Evolutionary conservation across 257 asterid genomes (phyloP).

Genomic region (Verbena officinalis): DNA sequence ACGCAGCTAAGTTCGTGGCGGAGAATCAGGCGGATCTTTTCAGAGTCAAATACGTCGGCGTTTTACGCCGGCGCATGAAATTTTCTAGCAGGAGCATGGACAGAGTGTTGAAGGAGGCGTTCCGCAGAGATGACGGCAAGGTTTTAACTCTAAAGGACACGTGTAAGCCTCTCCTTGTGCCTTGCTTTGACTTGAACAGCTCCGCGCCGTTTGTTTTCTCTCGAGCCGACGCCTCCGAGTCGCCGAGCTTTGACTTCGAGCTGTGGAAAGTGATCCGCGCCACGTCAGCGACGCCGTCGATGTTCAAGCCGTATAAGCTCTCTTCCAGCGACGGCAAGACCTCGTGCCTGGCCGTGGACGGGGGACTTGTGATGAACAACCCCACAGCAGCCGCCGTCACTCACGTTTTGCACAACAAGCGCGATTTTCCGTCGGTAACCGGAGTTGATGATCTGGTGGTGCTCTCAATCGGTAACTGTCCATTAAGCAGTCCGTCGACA

Average conservation of each 20-base stretch:
- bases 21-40: constrained; percentile 53
- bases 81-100: constrained; percentile 73
- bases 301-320: constrained; percentile 78
- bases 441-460: constrained; percentile 84
- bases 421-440: constrained; percentile 81
- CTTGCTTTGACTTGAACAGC: constrained; percentile 81
- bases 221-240: constrained; percentile 88
- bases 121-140: constrained; percentile 63
- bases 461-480: constrained; percentile 84
- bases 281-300: constrained; percentile 78
- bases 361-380: constrained; percentile 96
- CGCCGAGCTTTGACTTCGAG: constrained; percentile 85
- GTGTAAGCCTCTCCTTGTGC: constrained; percentile 82
- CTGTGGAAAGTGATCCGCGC: constrained; percentile 96
- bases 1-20: constrained; percentile 55
- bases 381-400: constrained; percentile 97
- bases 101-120: constrained; percentile 58
- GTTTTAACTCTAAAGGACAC: constrained; percentile 70
- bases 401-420: constrained; percentile 91
- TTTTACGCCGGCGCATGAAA: constrained; percentile 52
- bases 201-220: constrained; percentile 96
- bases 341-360: constrained; percentile 82
- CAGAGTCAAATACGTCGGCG: constrained; percentile 39
- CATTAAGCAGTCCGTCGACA: constrained; percentile 40
- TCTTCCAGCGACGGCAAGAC: constrained; percentile 77